Percentiles rank a stretch among this genome's conserved stretches.
Conservation (phyloP, 1,284 basidiomycete genomes). For the Pyrrhoderma lamaoense region DNA sequence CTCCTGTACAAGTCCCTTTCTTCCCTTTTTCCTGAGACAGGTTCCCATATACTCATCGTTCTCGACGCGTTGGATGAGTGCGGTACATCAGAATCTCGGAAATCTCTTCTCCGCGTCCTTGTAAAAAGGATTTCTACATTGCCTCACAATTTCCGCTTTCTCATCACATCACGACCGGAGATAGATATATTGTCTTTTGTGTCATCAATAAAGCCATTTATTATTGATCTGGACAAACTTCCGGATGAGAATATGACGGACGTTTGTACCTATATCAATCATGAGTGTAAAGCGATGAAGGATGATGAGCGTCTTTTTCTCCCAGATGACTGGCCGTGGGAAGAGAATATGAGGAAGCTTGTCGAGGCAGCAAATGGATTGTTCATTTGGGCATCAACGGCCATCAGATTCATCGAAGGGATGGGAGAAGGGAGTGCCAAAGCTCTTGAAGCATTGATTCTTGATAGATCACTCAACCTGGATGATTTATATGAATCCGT, state of each 20-base stretch:
- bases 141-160: neutral
- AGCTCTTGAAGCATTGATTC: neutral
- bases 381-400: slow-evolving; percentile 3
- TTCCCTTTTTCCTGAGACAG: too few relatives aligned
- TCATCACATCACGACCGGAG: neutral
- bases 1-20: neutral
- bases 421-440: neutral
- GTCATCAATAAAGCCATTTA: too few relatives aligned
- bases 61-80: slow-evolving; percentile 18
- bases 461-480: neutral
- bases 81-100: neutral
- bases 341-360: slow-evolving; percentile 19
- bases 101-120: neutral
- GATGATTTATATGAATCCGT: neutral
- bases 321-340: neutral
- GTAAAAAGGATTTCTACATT: neutral
- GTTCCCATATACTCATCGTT: slow-evolving; percentile 4
- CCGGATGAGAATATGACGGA: too few relatives aligned
- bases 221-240: too few relatives aligned
- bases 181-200: neutral
- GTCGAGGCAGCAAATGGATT: slow-evolving; percentile 17
- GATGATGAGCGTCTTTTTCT: neutral
- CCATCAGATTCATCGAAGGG: neutral
- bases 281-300: too few relatives aligned
- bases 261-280: too few relatives aligned